Base-by-base conservation (phyloP, 306 rosid species). In the Cicer yamashitae region DNA sequence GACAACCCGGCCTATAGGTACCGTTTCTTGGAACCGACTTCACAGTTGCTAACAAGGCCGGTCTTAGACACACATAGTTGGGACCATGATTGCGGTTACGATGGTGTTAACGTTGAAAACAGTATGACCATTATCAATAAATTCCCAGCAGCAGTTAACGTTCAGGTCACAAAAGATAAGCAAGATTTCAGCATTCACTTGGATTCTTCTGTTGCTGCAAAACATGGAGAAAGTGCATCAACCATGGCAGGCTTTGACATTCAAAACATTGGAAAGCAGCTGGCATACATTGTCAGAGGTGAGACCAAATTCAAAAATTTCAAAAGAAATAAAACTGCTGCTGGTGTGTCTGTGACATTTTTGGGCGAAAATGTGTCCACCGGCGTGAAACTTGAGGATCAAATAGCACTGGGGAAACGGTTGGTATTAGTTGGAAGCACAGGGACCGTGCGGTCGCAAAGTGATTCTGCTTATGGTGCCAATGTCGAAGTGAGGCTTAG, bases 31-130 rank as follows among this genome's bases (percentile, higher is more conserved):
- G 99, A 96, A 84, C 98, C 99, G 7, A 90, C 93, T 51, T 96
- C 99, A 56, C 99, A 92, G 86, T 87, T 92, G 68, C 71, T 88
- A 81, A 93, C 99, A 5, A 86, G 99, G 89, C 98, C 99, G 8
- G 99, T 96, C 58, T 81, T 96, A 73, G 99, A 92, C 79, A 80
- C 88, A 44, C 97, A 96, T 72, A 93, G 99, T 47, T 96, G 99
- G 99, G 99, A 96, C 87, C 99, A 96, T 68, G 99, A 96, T 73
- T 96, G 93, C 74, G 99, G 99, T 65, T 96, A 96, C 20, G 99
- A 96, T 45, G 98, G 99, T 63, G 98, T 96, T 70, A 96, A 92
- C 87, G 79, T 96, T 66, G 99, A 96, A 70, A 89, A 90, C 0
- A 83, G 79, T 74, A 83, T 90, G 40, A 97, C 90, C 86, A 73